phyloP scores from a whole-genome alignment of 1,284 basidiomycete genomes.

The Boletus mariae region DNA sequence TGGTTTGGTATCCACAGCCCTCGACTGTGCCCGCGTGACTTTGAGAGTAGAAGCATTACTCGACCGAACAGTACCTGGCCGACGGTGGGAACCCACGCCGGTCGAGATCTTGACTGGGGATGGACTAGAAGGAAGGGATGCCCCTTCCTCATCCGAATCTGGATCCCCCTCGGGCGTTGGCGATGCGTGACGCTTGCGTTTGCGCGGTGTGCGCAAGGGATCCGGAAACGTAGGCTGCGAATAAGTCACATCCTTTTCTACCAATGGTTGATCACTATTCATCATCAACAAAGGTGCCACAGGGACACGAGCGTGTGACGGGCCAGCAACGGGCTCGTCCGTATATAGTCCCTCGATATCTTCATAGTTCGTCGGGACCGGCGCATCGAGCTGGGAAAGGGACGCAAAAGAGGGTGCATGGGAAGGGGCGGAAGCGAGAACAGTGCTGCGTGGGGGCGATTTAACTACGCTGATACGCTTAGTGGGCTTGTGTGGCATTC shows the following conservation, averaged over 20 bases:
- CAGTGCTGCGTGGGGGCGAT: conserved; percentile 24
- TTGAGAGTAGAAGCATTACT: conserved; percentile 3
- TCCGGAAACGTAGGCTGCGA: conserved; percentile 18
- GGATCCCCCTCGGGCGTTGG: background rate
- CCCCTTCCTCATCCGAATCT: conserved; percentile 9
- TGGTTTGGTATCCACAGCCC: conserved; percentile 2
- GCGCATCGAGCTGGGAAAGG: conserved; percentile 15
- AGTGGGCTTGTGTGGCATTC: conserved; percentile 9
- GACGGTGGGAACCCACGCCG: conserved; percentile 5
- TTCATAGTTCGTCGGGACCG: conserved; percentile 32
- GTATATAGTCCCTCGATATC: conserved; percentile 29
- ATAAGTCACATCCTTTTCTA: background rate
- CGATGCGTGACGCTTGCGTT: conserved; percentile 23
- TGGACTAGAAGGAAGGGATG: conserved; percentile 23
- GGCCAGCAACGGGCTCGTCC: conserved; percentile 30
- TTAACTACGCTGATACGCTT: conserved; percentile 12
- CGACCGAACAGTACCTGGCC: background rate
- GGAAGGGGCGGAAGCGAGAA: conserved; percentile 13
- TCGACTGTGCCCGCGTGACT: conserved; percentile 16
- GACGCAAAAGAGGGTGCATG: conserved; percentile 13
- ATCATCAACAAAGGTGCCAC: conserved; percentile 23
- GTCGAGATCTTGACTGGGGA: conserved; percentile 30
- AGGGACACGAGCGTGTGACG: conserved; percentile 15
- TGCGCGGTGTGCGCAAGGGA: conserved; percentile 31
- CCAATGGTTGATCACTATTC: conserved; percentile 15